These are phyloP conservation scores for Trichaptum fuscoviolaceum DNA, from an alignment of 768 basidiomycete genomes.

Conservation along the genomic window DNA sequence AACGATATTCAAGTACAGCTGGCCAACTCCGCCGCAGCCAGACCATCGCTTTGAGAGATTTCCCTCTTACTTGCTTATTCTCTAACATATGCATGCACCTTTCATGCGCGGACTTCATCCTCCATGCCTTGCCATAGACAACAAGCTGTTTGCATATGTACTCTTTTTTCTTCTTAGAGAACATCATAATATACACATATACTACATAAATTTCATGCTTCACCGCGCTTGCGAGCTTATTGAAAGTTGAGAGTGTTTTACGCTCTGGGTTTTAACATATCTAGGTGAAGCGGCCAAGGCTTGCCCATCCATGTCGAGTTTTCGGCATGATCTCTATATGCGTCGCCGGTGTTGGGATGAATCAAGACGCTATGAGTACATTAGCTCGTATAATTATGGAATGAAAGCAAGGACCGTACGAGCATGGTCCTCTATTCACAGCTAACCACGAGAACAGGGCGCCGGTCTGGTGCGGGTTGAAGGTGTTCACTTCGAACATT, in stretches of 20 bases:
- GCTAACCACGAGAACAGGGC: slow-evolving; percentile 63
- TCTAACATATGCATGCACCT: not conserved
- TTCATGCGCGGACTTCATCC: not conserved
- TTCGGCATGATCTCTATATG: slow-evolving; percentile 56
- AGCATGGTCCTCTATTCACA: slow-evolving; percentile 65
- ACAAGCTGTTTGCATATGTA: not conserved
- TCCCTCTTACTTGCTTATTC: not conserved
- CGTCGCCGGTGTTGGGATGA: slow-evolving; percentile 63
- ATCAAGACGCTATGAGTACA: slow-evolving; percentile 47
- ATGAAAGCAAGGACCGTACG: slow-evolving; percentile 39
- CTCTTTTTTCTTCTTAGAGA: not conserved
- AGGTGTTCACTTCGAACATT: slow-evolving; percentile 70
- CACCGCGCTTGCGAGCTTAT: too few species aligned
- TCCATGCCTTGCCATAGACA: not conserved
- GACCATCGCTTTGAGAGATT: not conserved
- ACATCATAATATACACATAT: too few species aligned
- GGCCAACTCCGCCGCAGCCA: too few species aligned
- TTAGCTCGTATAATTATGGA: slow-evolving; percentile 1
- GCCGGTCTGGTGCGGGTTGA: slow-evolving; percentile 63
- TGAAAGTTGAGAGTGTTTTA: too few species aligned
- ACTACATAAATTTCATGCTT: too few species aligned
- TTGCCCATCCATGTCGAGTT: slow-evolving; percentile 62
- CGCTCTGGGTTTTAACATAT: slow-evolving; percentile 27
- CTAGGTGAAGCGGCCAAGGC: slow-evolving; percentile 48
- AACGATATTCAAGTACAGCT: not conserved